A percentile compares a stretch with the other conserved stretches of the same genome.
These are phyloP conservation scores for Antitrichia curtipendula DNA, from an alignment of 225 moss, liverwort and hornwort genomes.

Conservation along the genomic window DNA sequence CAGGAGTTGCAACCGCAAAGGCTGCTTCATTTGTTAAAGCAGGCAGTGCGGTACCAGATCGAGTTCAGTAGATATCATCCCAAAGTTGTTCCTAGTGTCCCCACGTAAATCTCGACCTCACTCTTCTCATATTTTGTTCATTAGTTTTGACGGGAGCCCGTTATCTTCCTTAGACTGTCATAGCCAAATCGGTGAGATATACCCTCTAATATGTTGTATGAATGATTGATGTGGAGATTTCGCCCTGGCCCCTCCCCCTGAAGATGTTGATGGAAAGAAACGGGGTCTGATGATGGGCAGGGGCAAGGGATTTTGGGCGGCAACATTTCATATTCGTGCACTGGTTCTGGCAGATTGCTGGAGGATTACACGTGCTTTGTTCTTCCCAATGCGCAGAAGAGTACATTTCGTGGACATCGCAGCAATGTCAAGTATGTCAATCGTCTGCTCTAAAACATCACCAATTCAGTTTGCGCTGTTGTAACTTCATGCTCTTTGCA, in stretches of 20 bases:
- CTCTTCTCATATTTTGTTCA: background rate
- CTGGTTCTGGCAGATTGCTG: slow-evolving; percentile 84
- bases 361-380: slow-evolving; percentile 97
- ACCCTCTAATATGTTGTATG: background rate
- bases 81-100: slow-evolving; percentile 85
- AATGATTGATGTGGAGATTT: background rate
- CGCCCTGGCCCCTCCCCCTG: background rate
- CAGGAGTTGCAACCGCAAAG: slow-evolving; percentile 90
- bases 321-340: slow-evolving; percentile 42
- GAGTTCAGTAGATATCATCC: slow-evolving; percentile 98
- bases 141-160: background rate
- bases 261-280: background rate
- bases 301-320: slow-evolving; percentile 23
- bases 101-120: slow-evolving; percentile 42
- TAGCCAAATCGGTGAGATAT: background rate
- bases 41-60: slow-evolving; percentile 90
- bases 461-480: background rate
- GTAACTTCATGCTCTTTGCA: background rate
- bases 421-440: slow-evolving; percentile 77
- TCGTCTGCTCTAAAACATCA: background rate
- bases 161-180: background rate
- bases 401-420: slow-evolving; percentile 71
- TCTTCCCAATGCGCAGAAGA: slow-evolving; percentile 86
- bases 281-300: slow-evolving; percentile 40
- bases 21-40: slow-evolving; percentile 73